Evolutionary conservation across 768 basidiomycete species (phyloP).

Genomic region (Russula lepida): DNA sequence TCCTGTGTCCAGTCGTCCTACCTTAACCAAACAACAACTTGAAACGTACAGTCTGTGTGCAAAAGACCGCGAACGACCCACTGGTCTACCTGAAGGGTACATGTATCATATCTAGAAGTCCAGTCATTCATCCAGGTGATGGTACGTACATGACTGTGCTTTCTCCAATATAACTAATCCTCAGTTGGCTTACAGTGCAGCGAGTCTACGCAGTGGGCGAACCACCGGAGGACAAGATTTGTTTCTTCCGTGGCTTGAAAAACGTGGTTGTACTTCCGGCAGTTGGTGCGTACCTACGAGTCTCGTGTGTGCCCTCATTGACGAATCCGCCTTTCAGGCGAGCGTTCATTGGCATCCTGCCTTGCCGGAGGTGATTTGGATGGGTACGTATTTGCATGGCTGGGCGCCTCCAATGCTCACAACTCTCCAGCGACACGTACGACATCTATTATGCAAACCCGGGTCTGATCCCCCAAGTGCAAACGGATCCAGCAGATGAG

Average conservation of each 20-base stretch:
- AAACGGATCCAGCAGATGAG: constrained; percentile 47
- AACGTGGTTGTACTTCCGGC: constrained; percentile 26
- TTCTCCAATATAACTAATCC: background rate
- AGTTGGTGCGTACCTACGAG: background rate
- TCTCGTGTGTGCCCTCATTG: background rate
- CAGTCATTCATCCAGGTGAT: constrained; percentile 31
- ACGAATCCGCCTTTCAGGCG: constrained; percentile 31
- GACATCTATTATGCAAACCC: constrained; percentile 46
- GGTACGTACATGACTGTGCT: constrained; percentile 8
- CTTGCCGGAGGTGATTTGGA: constrained; percentile 76
- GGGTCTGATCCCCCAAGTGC: constrained; percentile 44
- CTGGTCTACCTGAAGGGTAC: constrained; percentile 1
- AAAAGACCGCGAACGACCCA: background rate
- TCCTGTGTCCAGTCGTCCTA: background rate
- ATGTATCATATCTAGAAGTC: constrained; percentile 27
- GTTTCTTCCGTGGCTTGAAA: constrained; percentile 21
- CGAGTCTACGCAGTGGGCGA: constrained; percentile 27
- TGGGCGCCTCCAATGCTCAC: background rate
- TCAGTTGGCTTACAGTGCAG: constrained; percentile 14
- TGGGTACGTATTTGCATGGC: constrained; percentile 37
- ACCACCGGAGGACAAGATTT: constrained; percentile 22
- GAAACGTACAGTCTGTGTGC: constrained; percentile 15
- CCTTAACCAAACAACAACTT: background rate
- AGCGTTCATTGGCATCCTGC: constrained; percentile 56
- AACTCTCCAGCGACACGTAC: constrained; percentile 47